Evolutionary conservation across 2,329 filamentous ascomycete genomes (phyloP).

Genomic region (Colletotrichum sp.): DNA sequence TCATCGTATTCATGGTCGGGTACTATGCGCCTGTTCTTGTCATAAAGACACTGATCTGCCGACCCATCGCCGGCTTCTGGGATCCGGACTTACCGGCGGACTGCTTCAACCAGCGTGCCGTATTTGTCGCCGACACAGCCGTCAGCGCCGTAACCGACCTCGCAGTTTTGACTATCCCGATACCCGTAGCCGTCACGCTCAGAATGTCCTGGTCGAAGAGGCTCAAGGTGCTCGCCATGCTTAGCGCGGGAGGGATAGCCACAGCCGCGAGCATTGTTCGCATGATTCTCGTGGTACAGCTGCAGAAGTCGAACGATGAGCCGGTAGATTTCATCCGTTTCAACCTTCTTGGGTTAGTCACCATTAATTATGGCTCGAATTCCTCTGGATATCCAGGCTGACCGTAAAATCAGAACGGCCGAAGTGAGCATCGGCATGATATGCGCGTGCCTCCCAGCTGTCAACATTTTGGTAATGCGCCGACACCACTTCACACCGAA

Average conservation of each 20-base stretch:
- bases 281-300: constrained; percentile 25
- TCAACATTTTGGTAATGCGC: constrained; percentile 19
- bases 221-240: constrained; percentile 31
- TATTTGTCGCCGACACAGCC: constrained; percentile 35
- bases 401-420: constrained; percentile 24
- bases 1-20: constrained; percentile 38
- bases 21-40: constrained; percentile 35
- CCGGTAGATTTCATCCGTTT: constrained; percentile 17
- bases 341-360: constrained; percentile 16
- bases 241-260: constrained; percentile 34
- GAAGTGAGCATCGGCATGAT: constrained; percentile 35
- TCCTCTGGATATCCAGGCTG: not conserved
- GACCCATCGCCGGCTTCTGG: constrained; percentile 47
- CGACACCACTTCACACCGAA: not conserved
- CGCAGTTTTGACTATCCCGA: constrained; percentile 32
- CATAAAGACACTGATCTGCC: constrained; percentile 45
- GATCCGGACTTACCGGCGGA: constrained; percentile 25
- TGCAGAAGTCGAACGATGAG: constrained; percentile 27
- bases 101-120: constrained; percentile 39
- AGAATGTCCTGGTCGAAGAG: constrained; percentile 32
- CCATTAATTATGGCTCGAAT: not conserved
- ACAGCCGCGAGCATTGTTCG: constrained; percentile 35
- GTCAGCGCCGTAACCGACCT: constrained; percentile 35
- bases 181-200: constrained; percentile 35
- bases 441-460: constrained; percentile 33